Evolutionary conservation across 805 yeast genomes (phyloP).

Genomic region (Metschnikowia chrysomelidarum): DNA sequence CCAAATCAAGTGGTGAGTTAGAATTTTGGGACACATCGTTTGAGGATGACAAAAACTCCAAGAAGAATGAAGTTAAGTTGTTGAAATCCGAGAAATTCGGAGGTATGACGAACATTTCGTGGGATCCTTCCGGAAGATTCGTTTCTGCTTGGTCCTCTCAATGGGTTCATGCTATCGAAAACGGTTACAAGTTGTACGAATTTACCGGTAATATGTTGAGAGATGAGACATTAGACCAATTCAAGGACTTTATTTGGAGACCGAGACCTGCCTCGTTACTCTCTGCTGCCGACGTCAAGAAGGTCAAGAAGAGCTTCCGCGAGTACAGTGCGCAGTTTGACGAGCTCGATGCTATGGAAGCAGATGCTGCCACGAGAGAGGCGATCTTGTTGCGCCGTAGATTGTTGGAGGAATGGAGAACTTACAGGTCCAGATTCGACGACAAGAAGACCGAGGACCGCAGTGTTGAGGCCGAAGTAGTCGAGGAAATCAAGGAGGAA

Average conservation of each 20-base stretch:
- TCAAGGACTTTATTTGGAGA: constrained; percentile 93
- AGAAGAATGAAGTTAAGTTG: constrained; percentile 51
- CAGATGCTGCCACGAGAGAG: constrained; percentile 87
- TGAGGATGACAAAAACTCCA: constrained; percentile 62
- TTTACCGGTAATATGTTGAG: constrained; percentile 73
- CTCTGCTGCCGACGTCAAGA: constrained; percentile 77
- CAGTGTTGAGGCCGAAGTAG: constrained; percentile 51
- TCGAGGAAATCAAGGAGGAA: constrained; percentile 48
- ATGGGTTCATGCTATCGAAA: constrained; percentile 81
- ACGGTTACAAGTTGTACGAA: constrained; percentile 87
- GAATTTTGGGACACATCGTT: constrained; percentile 86
- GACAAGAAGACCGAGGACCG: constrained; percentile 41
- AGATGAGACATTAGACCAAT: constrained; percentile 76
- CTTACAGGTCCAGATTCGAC: constrained; percentile 58
- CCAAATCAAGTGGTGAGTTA: constrained; percentile 56
- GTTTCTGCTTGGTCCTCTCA: constrained; percentile 84
- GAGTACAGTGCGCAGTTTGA: constrained; percentile 92
- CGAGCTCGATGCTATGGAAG: constrained; percentile 94
- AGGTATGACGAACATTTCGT: constrained; percentile 78
- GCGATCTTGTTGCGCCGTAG: constrained; percentile 80
- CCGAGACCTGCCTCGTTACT: constrained; percentile 88
- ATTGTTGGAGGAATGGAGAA: constrained; percentile 79
- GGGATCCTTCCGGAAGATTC: constrained; percentile 97
- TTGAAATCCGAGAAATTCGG: constrained; percentile 62
- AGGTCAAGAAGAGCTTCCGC: constrained; percentile 83